Evolutionary conservation across 1,284 basidiomycete species (phyloP), one percentile per base, ranked within the genome.

Genomic region (Irpex rosettiformis): DNA sequence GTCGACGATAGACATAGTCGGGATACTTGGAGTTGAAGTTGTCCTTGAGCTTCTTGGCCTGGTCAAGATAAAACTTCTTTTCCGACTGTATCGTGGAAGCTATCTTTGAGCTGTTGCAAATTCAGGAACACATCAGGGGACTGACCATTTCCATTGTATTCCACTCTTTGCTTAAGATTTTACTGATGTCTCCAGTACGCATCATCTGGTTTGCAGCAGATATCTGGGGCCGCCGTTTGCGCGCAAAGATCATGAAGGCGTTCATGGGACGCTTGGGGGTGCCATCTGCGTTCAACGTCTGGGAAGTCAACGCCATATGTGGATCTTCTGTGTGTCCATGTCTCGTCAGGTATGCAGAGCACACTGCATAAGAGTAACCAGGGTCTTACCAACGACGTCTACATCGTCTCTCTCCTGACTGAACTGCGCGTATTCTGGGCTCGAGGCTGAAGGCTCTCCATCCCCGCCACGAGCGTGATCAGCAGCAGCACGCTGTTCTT

Each of bases 261-360:
- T 93, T 93, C 90, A 93, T 93, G 43, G 90, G 90, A 10, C 90
- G 84, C 69, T 91, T 91, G 24, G 91, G 90, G 45, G 90, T 92
- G 30, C 90, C 90, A 67, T 93, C 90, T 1, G 88, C 78, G 69
- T 93, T 93, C 58, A 93, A 78, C 16, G 88, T 85, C 73, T 93
- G 90, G 3, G 82, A 81, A 16, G 84, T 91, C 66, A 92, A 73
- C 1, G 84, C 74, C 56, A 75, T 67, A 64, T 84, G 79, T 42
- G 76, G 65, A 61, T 82, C 82, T 43, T 82, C 79, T 81, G 60
- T 11, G 25, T 33, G 16, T 43, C 45, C 22, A 22, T n/a, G 55
- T 22, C 55, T 40, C 52, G 29, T 21, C 16, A 16, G 29, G 37
- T 10, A 13, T 7, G 16, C 22, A 21, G 27, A 22, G 18, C 22